Conservation (phyloP, 2,329 filamentous ascomycete species). For the Juglanconis sp. region DNA sequence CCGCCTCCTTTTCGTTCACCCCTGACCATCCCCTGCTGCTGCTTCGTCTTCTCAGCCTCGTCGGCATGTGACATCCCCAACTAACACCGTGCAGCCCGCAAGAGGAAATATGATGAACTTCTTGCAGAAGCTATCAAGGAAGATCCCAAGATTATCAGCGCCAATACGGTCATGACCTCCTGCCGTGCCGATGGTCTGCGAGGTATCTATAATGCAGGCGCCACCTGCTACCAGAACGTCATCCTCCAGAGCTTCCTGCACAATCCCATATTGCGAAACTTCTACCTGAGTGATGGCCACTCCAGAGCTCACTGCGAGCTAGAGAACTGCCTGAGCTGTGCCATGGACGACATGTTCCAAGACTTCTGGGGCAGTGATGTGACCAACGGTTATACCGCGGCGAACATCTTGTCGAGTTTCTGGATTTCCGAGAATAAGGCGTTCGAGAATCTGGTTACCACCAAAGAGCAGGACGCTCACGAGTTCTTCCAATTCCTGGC, state of each 20-base stretch:
- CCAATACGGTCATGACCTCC: conserved; percentile 74
- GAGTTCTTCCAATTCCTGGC: conserved; percentile 96
- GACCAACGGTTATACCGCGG: conserved; percentile 85
- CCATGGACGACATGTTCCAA: conserved; percentile 72
- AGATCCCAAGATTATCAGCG: conserved; percentile 71
- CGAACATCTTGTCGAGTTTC: conserved; percentile 82
- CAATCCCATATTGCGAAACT: conserved; percentile 87
- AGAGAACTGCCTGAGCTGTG: conserved; percentile 63
- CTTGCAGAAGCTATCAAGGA: conserved; percentile 64
- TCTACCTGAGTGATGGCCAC: conserved; percentile 89
- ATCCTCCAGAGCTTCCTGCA: conserved; percentile 91
- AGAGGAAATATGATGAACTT: conserved; percentile 72
- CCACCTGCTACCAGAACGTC: conserved; percentile 97
- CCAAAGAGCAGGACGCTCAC: conserved; percentile 94
- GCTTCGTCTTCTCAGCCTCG: neutral
- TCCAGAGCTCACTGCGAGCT: conserved; percentile 69
- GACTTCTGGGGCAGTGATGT: conserved; percentile 71
- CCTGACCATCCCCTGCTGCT: neutral
- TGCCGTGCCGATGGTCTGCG: conserved; percentile 85
- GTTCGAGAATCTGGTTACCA: conserved; percentile 76
- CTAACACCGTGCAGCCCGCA: conserved; percentile 49
- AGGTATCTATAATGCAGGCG: conserved; percentile 95
- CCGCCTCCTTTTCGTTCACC: conserved; percentile 1
- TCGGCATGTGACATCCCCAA: neutral
- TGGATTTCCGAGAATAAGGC: conserved; percentile 79